Conservation (phyloP, 495 filamentous ascomycete species). For the Aspergillus avenaceus region DNA sequence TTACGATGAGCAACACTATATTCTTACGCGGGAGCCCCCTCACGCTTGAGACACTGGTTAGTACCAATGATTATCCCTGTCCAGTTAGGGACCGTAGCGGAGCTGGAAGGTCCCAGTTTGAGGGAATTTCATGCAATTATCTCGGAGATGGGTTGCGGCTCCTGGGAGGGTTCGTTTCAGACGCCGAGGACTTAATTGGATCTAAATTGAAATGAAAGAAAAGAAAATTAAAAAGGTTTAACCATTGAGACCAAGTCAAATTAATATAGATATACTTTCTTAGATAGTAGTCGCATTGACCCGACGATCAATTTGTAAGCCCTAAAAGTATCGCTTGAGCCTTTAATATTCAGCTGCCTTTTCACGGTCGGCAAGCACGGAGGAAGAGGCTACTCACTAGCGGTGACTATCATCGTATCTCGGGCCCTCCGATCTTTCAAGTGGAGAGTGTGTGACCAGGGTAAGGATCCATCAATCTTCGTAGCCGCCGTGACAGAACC, state of each 20-base stretch:
- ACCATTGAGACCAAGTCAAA: too few species aligned
- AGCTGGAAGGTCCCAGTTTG: slow-evolving; percentile 1
- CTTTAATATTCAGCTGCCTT: slow-evolving; percentile 1
- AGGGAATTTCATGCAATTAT: not conserved
- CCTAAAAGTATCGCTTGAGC: not conserved
- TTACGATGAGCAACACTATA: not conserved
- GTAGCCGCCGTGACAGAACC: slow-evolving; percentile 8
- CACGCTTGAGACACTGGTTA: slow-evolving; percentile 15
- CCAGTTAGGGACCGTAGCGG: not conserved
- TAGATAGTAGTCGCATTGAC: not conserved
- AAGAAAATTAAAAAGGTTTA: too few species aligned
- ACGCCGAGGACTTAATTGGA: not conserved
- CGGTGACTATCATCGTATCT: slow-evolving; percentile 12
- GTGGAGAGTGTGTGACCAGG: not conserved
- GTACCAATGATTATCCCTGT: not conserved
- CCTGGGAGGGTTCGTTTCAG: not conserved
- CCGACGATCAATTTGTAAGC: not conserved
- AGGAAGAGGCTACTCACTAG: slow-evolving; percentile 3
- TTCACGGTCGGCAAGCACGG: slow-evolving; percentile 4
- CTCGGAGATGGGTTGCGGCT: not conserved
- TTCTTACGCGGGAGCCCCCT: slow-evolving; percentile 10
- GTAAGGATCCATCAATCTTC: slow-evolving; percentile 4
- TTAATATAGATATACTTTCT: not conserved
- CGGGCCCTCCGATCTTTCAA: slow-evolving; percentile 10
- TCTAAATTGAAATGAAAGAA: not conserved